Conservation (phyloP, 306 rosid species). For the Hippophae tibetana region DNA sequence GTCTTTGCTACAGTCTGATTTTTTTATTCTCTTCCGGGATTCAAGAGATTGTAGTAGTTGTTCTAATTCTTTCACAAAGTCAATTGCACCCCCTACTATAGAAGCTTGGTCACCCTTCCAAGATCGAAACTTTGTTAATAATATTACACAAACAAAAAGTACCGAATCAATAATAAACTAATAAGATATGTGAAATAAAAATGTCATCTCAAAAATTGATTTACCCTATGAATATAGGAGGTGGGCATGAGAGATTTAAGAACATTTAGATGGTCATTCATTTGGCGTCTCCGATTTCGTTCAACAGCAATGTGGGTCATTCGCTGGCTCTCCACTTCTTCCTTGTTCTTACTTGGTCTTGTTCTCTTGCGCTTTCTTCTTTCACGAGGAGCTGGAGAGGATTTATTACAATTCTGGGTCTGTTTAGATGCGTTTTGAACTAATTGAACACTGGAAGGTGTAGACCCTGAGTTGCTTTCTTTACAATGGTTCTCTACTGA, state of each 20-base stretch:
- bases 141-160: neutral
- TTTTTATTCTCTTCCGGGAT: slow-evolving; percentile 52
- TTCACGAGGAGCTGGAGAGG: slow-evolving; percentile 29
- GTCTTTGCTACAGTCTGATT: slow-evolving; percentile 21
- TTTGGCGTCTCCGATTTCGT: slow-evolving; percentile 83
- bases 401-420: slow-evolving; percentile 21
- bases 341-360: slow-evolving; percentile 66
- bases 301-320: slow-evolving; percentile 97
- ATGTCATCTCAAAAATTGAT: neutral
- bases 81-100: slow-evolving; percentile 88
- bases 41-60: slow-evolving; percentile 69
- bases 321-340: slow-evolving; percentile 85
- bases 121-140: too few species aligned
- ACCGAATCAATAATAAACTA: neutral
- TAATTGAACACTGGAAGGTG: slow-evolving; percentile 7
- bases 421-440: slow-evolving; percentile 13
- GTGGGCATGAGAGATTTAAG: slow-evolving; percentile 84
- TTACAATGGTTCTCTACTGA: slow-evolving; percentile 14
- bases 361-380: slow-evolving; percentile 74
- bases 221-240: slow-evolving; percentile 74
- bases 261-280: slow-evolving; percentile 90
- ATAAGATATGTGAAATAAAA: neutral
- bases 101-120: slow-evolving; percentile 96
- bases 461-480: slow-evolving; percentile 7
- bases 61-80: slow-evolving; percentile 91